Evolutionary conservation across 495 filamentous ascomycete genomes (phyloP).

Genomic region (Hyaloscypha finlandica): DNA sequence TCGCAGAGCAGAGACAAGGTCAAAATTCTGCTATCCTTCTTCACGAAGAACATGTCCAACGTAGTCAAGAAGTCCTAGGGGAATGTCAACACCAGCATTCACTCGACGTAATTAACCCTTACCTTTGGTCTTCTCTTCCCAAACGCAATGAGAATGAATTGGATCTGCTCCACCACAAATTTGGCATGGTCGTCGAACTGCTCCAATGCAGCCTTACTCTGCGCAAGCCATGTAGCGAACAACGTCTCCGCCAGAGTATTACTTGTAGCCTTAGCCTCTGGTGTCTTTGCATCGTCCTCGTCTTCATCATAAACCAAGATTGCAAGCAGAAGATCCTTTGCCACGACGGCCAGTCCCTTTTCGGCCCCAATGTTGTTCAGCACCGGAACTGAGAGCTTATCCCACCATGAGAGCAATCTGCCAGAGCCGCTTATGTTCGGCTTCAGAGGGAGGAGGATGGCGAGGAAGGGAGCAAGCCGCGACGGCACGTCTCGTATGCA

Average conservation of each 20-base stretch:
- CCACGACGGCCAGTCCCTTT: constrained; percentile 59
- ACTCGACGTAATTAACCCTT: constrained; percentile 16
- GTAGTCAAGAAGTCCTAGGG: constrained; percentile 59
- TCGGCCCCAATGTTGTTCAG: constrained; percentile 58
- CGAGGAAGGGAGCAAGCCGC: constrained; percentile 62
- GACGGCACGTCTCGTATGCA: constrained; percentile 52
- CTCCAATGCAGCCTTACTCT: constrained; percentile 45
- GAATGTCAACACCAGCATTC: constrained; percentile 25
- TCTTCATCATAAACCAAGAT: constrained; percentile 61
- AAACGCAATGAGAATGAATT: constrained; percentile 44
- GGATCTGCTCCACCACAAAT: constrained; percentile 53
- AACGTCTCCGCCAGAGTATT: constrained; percentile 54
- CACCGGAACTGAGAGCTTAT: constrained; percentile 58
- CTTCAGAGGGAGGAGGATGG: constrained; percentile 57
- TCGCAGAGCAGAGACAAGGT: constrained; percentile 60
- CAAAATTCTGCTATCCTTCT: constrained; percentile 57
- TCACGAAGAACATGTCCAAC: constrained; percentile 60
- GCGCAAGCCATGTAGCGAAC: constrained; percentile 60
- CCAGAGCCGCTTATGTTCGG: constrained; percentile 56
- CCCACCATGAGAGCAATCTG: constrained; percentile 66
- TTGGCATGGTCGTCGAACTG: constrained; percentile 47
- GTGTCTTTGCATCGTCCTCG: constrained; percentile 40
- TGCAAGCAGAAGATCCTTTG: constrained; percentile 55
- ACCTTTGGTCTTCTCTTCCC: constrained; percentile 70
- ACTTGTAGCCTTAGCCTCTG: constrained; percentile 42